Evolutionary conservation across 2,329 filamentous ascomycete species (phyloP).

Genomic region (Thermothelomyces thermophilus): DNA sequence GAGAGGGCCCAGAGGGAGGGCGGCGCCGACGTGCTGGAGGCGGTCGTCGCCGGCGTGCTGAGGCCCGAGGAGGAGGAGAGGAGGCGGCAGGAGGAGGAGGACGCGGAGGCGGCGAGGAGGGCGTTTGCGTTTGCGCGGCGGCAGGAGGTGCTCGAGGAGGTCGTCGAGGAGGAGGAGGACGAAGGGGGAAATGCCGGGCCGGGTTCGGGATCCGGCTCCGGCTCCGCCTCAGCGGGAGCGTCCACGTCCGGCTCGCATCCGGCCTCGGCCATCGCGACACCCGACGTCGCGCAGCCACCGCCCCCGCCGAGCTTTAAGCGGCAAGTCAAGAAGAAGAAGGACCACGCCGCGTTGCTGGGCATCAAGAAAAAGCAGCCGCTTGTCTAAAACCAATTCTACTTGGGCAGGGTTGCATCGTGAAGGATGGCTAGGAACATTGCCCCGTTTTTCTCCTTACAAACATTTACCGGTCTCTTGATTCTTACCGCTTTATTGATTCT

Average conservation of each 20-base stretch:
- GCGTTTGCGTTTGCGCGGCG: conserved; percentile 65
- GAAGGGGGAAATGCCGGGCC: not conserved
- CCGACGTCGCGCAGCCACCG: conserved; percentile 37
- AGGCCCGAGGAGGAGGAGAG: conserved; percentile 53
- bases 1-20: conserved; percentile 68
- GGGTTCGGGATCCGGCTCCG: no score
- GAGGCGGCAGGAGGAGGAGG: conserved; percentile 67
- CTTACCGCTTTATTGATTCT: no score
- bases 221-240: conserved; percentile 30
- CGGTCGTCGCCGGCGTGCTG: conserved; percentile 46
- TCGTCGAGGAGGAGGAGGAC: conserved; percentile 37
- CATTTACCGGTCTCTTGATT: no score
- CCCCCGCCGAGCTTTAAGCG: conserved; percentile 63
- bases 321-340: conserved; percentile 80
- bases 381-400: conserved; percentile 34
- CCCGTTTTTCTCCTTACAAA: no score
- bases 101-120: conserved; percentile 69
- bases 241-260: conserved; percentile 17
- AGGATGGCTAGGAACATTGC: not conserved
- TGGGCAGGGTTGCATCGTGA: no score
- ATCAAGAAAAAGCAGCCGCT: conserved; percentile 77
- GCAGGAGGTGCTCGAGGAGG: conserved; percentile 40
- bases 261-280: conserved; percentile 24
- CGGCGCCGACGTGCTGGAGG: conserved; percentile 53
- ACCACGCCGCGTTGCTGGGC: conserved; percentile 65